These are phyloP conservation scores for Codiaeum variegatum DNA, from an alignment of 441 rosid species.

Conservation along the genomic window DNA sequence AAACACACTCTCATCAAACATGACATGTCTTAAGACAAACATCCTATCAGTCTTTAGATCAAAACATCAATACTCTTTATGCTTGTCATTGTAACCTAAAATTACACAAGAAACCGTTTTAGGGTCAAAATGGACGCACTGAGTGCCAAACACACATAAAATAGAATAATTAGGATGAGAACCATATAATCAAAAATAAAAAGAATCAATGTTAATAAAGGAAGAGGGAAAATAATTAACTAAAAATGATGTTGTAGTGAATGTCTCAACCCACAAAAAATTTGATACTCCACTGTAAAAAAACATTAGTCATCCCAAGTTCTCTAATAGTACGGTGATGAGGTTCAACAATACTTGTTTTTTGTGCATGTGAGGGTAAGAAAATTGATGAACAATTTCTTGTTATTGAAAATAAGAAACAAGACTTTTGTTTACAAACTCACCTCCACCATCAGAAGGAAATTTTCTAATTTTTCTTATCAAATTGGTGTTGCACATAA, in stretches of 20 bases:
- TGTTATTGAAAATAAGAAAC: neutral
- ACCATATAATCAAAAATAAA: conserved; percentile 1
- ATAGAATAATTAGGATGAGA: conserved; percentile 7
- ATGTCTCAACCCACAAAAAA: neutral
- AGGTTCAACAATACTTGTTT: neutral
- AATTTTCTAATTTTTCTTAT: neutral
- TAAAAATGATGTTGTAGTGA: neutral
- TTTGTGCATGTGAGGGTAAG: neutral
- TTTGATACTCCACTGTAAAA: neutral
- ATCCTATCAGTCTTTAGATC: neutral
- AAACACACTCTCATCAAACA: neutral
- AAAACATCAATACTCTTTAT: neutral
- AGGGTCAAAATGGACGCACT: conserved; percentile 1
- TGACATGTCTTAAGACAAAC: neutral
- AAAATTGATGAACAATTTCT: neutral
- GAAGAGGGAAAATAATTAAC: neutral
- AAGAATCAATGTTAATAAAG: neutral
- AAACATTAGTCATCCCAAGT: neutral
- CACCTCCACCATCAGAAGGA: neutral
- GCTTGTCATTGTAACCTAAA: neutral
- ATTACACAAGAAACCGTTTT: neutral
- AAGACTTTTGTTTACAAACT: neutral
- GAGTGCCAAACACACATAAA: neutral
- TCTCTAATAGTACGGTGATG: neutral
- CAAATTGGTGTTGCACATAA: neutral